These are phyloP conservation scores for Sporopachydermia quercuum DNA, from an alignment of 805 yeast species.

Conservation along the genomic window DNA sequence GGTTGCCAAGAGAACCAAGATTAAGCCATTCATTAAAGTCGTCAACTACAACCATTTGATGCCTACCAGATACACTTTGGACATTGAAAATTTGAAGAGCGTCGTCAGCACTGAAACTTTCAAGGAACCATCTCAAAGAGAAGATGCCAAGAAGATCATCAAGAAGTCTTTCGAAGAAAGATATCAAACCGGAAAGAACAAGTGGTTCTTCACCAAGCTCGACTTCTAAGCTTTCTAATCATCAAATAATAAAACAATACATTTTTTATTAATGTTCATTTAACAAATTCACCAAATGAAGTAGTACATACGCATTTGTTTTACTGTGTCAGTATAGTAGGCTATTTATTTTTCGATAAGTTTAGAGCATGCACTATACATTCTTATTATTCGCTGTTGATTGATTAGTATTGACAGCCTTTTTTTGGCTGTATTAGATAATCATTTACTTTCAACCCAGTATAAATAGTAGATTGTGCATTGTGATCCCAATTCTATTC, in stretches of 20 bases:
- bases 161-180: constrained; percentile 99
- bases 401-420: too few relatives aligned
- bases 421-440: too few relatives aligned
- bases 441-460: too few relatives aligned
- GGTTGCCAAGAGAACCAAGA: constrained; percentile 92
- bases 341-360: too few relatives aligned
- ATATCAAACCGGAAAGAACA: constrained; percentile 99
- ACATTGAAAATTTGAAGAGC: constrained; percentile 88
- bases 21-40: constrained; percentile 98
- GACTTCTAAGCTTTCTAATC: constrained; percentile 51
- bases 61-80: constrained; percentile 99
- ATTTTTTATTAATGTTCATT: neutral
- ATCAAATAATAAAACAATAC: neutral
- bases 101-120: constrained; percentile 87
- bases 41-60: constrained; percentile 99
- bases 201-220: constrained; percentile 99
- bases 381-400: too few relatives aligned
- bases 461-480: too few relatives aligned
- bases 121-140: constrained; percentile 95
- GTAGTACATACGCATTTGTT: neutral
- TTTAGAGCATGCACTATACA: too few relatives aligned
- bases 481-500: too few relatives aligned
- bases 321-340: neutral
- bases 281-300: neutral
- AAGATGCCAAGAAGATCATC: constrained; percentile 97